Percentiles rank a stretch among this genome's conserved stretches.
phyloP scores from a whole-genome alignment of 2,329 filamentous ascomycete species.

The Albophoma yamanashiensis region DNA sequence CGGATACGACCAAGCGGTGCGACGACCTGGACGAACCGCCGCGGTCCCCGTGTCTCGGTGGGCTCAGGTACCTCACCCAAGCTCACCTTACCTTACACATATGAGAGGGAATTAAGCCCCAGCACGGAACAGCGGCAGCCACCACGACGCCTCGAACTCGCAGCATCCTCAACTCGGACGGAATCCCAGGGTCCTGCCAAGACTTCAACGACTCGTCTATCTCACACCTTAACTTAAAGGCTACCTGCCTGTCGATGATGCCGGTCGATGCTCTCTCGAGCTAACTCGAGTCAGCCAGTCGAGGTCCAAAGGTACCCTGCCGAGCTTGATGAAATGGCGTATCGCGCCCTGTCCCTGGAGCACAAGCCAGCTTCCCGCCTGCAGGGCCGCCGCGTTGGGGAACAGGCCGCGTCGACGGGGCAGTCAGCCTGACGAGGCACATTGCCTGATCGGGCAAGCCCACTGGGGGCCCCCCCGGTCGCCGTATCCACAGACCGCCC shows the following conservation, averaged over 20 bases:
- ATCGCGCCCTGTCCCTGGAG: neutral
- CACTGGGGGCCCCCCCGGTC: neutral
- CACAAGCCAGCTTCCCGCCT: neutral
- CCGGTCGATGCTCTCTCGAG: neutral
- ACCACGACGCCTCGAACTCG: neutral
- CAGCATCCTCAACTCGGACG: neutral
- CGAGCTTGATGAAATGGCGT: neutral
- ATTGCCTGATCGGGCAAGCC: conserved; percentile 1
- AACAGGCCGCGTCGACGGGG: neutral
- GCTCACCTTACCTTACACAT: too few relatives aligned
- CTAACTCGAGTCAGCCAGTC: neutral
- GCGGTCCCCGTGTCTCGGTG: too few relatives aligned
- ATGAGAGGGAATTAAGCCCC: too few relatives aligned
- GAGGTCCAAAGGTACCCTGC: neutral
- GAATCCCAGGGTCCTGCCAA: neutral
- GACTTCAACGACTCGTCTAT: neutral
- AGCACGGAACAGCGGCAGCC: neutral
- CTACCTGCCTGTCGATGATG: neutral
- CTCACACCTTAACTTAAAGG: neutral
- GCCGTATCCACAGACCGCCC: neutral
- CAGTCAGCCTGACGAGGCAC: conserved; percentile 6
- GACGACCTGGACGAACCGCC: too few relatives aligned
- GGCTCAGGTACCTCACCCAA: too few relatives aligned
- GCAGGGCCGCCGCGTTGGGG: neutral
- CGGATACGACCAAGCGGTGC: neutral